phyloP scores from a whole-genome alignment of 208 protist species.

The Trypanosoma avium region DNA sequence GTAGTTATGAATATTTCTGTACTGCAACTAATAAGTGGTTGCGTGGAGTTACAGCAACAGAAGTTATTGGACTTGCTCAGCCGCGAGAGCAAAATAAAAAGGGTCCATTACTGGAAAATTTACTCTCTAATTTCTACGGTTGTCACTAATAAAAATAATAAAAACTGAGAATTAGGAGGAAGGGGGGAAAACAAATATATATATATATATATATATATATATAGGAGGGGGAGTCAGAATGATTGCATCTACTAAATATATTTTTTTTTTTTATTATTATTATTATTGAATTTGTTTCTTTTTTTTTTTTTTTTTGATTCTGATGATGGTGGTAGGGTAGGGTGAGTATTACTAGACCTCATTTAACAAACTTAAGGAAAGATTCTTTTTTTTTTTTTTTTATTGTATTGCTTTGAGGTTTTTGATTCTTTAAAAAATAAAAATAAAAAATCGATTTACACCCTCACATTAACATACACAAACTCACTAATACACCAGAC shows the following conservation, averaged over 20 bases:
- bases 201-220: background rate
- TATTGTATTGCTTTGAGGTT: background rate
- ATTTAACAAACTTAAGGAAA: too few species aligned
- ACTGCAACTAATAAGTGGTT: slow-evolving; percentile 77
- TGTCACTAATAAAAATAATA: background rate
- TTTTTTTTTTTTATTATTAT: background rate
- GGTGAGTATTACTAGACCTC: too few species aligned
- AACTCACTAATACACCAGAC: background rate
- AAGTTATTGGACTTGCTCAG: slow-evolving; percentile 83
- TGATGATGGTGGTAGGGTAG: too few species aligned
- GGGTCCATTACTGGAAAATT: slow-evolving; percentile 20
- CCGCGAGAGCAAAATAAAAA: slow-evolving; percentile 22
- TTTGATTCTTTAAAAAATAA: too few species aligned
- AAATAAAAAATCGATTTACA: too few species aligned
- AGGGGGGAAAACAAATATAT: background rate
- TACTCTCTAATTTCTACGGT: slow-evolving; percentile 50
- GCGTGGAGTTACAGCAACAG: slow-evolving; percentile 73
- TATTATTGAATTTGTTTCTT: slow-evolving; percentile 9
- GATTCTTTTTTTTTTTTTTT: too few species aligned
- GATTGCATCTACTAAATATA: background rate
- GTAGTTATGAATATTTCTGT: slow-evolving; percentile 86
- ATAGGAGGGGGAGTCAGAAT: too few species aligned
- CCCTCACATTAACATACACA: background rate
- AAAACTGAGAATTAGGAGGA: too few species aligned
- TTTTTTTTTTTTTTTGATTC: background rate